These are phyloP conservation scores for Hydrangea macrophylla DNA, from an alignment of 148 eudicot species.

Conservation along the genomic window DNA sequence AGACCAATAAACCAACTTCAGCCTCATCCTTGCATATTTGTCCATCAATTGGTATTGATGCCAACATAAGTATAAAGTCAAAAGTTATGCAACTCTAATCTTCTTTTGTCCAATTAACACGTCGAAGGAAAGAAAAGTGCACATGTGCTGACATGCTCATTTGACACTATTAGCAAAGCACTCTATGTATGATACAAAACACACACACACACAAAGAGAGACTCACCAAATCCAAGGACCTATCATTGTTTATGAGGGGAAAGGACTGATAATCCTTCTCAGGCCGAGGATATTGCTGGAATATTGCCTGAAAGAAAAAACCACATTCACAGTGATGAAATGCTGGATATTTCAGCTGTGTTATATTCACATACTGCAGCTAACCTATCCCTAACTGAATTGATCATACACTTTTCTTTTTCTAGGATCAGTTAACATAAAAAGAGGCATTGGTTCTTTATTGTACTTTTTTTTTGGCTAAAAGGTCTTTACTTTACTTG, in stretches of 20 bases:
- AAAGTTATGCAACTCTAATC: not conserved
- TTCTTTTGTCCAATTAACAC: conserved; percentile 1
- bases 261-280: conserved; percentile 97
- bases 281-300: conserved; percentile 92
- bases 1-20: conserved; percentile 91
- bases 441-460: no score
- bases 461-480: no score
- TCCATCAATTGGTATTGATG: conserved; percentile 17
- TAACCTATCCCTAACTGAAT: no score
- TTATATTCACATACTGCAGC: no score
- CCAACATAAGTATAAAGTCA: conserved; percentile 10
- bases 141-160: not conserved
- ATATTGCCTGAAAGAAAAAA: conserved; percentile 53
- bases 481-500: no score
- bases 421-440: no score
- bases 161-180: not conserved
- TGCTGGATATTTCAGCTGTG: conserved; percentile 4
- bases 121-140: conserved; percentile 3
- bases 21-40: conserved; percentile 98
- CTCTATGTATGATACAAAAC: not conserved
- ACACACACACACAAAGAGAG: not conserved
- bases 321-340: conserved; percentile 8
- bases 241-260: conserved; percentile 73
- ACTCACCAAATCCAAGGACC: conserved; percentile 94
- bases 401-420: no score